These are phyloP conservation scores for Hericium rajendrae DNA, from an alignment of 768 basidiomycete genomes.

Conservation along the genomic window DNA sequence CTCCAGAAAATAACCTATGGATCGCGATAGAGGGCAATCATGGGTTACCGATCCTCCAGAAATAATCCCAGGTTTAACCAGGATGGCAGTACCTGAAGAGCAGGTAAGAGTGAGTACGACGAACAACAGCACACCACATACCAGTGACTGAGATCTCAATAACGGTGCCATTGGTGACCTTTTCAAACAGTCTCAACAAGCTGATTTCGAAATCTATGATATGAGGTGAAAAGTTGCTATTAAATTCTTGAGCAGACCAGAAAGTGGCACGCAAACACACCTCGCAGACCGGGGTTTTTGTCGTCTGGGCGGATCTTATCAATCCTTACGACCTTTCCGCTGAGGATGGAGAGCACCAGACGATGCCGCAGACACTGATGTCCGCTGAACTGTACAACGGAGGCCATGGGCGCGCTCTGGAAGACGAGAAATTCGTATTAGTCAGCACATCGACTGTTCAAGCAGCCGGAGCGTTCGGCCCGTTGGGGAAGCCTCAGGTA, in stretches of 20 bases:
- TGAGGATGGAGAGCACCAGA: slow-evolving; percentile 81
- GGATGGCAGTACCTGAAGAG: slow-evolving; percentile 71
- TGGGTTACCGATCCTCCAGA: slow-evolving; percentile 73
- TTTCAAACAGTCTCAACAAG: slow-evolving; percentile 78
- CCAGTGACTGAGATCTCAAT: slow-evolving; percentile 97
- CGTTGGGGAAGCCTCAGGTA: not conserved
- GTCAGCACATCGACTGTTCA: not conserved
- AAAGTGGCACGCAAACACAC: slow-evolving; percentile 28
- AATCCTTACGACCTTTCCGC: slow-evolving; percentile 76
- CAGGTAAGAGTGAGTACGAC: not conserved
- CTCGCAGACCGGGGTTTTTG: slow-evolving; percentile 91
- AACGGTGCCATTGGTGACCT: slow-evolving; percentile 85
- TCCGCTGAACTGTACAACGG: slow-evolving; percentile 57
- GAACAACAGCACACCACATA: slow-evolving; percentile 21
- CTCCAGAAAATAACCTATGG: slow-evolving; percentile 92
- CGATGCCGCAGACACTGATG: slow-evolving; percentile 79
- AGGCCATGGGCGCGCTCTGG: slow-evolving; percentile 25
- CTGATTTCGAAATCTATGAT: slow-evolving; percentile 83
- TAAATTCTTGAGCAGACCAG: not conserved
- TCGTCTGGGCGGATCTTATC: slow-evolving; percentile 86
- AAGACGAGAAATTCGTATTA: not conserved
- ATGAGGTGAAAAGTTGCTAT: not conserved
- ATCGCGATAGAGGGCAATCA: slow-evolving; percentile 82
- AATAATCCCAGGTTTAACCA: slow-evolving; percentile 89
- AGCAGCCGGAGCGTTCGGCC: not conserved